phyloP scores from a whole-genome alignment of 441 rosid genomes.

The Macaranga tanarius region DNA sequence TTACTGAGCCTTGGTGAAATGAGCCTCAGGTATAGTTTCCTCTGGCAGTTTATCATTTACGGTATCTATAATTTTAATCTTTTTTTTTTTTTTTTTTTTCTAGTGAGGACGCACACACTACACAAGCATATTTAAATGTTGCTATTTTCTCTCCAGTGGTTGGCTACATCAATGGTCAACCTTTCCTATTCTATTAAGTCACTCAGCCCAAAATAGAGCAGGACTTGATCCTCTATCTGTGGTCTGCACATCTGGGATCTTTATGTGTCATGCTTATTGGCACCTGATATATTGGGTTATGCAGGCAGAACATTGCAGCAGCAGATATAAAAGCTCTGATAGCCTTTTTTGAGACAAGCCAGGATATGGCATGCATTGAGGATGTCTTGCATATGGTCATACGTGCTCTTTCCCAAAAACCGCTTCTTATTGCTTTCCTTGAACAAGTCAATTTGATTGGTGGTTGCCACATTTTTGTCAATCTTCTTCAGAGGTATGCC shows the following conservation, averaged over 20 bases:
- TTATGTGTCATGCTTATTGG: neutral
- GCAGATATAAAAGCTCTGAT: constrained; percentile 76
- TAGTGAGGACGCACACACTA: neutral
- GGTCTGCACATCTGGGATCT: neutral
- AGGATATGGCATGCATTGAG: constrained; percentile 91
- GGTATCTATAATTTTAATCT: constrained; percentile 19
- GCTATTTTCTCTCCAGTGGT: neutral
- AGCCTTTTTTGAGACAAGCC: constrained; percentile 88
- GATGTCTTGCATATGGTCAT: constrained; percentile 94
- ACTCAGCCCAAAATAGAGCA: neutral
- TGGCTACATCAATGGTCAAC: neutral
- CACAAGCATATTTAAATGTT: neutral
- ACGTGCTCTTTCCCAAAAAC: constrained; percentile 82
- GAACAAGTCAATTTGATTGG: constrained; percentile 88
- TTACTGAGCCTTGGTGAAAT: constrained; percentile 96
- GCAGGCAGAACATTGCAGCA: constrained; percentile 75
- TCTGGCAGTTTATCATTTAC: constrained; percentile 16
- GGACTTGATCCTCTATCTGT: neutral
- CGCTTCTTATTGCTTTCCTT: constrained; percentile 72
- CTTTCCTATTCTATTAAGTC: neutral
- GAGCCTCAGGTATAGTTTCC: constrained; percentile 75
- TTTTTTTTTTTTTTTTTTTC: no score
- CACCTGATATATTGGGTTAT: constrained; percentile 17
- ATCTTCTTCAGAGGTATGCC: constrained; percentile 86
- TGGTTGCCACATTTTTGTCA: constrained; percentile 88